Evolutionary conservation across 2,329 filamentous ascomycete genomes (phyloP), one percentile per base, ranked within the genome.

Genomic region (Claviceps sp.): DNA sequence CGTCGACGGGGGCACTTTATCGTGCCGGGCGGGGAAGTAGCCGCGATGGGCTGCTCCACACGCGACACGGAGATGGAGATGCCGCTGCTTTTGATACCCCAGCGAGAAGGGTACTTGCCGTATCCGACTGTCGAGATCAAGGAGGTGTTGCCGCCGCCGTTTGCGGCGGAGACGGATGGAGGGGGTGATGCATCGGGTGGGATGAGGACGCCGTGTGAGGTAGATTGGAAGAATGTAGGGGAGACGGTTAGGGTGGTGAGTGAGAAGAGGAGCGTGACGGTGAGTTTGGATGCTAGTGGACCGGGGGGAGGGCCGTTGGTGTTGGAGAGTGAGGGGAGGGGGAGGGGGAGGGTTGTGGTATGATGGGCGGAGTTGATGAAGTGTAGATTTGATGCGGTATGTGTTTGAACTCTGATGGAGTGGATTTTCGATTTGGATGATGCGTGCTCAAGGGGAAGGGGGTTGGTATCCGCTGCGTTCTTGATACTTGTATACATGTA

Each of bases 101-200:
- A 95, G 46, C 79, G 84, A 50, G 75, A 88, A 30, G 91, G 93
- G 1, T 81, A 81, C 62, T 68, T 93, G n/a, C 75, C 89, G 1
- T 80, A 89, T 30, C 93, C 93, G 0, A 76, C 70, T 7, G 74
- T 97, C 2, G 89, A 95, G 49, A 84, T 97, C 38, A 80, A 84
- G 45, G 81, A 82, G 63, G 72, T 81, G 7, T 50, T 47, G 43
- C 65, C 68, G 51, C 5, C 22, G 43, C 5, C 43, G 22, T 26
- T 22, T 8, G 3, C 13, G 43, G 14, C 64, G 60, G 56, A 63
- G 52, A 8, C 8, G 22, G 26, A 7, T n/a, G 44, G 16, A 16
- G 43, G 24, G 5, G 42, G 8, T 8, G 41, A 13, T 14, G 43
- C 8, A 55, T 56, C 45, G 30, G 26, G 26, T 34, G 58, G 55